Evolutionary conservation across 257 asterid genomes (phyloP), one percentile per base, ranked within the genome.

Genomic region (Cordia subcordata): DNA sequence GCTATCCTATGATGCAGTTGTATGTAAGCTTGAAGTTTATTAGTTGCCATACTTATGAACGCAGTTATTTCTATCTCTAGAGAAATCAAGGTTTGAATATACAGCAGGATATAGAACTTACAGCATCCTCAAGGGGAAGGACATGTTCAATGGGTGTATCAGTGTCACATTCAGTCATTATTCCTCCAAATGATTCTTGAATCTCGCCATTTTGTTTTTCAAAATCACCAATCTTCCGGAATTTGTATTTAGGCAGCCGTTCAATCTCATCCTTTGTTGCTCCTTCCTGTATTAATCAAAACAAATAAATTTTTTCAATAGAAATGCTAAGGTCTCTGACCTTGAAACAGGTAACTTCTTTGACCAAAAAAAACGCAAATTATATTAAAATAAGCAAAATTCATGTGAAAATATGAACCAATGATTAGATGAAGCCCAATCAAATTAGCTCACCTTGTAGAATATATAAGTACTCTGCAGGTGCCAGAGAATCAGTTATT

Each of bases 221-320:
- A 51, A 82, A 82, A 62, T 93, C 90, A 20, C 94, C 95, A 68
- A 93, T 84, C 78, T 70, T 83, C 12, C 84, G 82, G 53, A 93
- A 93, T 66, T 70, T 89, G 88, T 75, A 93, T 59, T 56, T 86
- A 11, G 99, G 91, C 16, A 93, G 81, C 52, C 89, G 81, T 50
- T 89, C 99, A 35, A 92, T 87, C 56, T 88, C 99, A 79, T 92
- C 96, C 79, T 83, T 88, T 5, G 97, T 82, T 66, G 99, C 99
- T 72, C 99, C 99, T 79, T 89, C 99, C 99, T 93, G 84, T 53
- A 53, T 63, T 45, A 35, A 45, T 61, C n/a, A n/a, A 18, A 47
- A 23, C 22, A 39, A 55, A 5, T 13, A 27, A 49, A 55, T n/a
- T 55, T 22, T 15, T 16, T 47, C 40, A 53, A 44, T 61, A 38